Base-by-base conservation (phyloP, 2,329 filamentous ascomycete species). In the Geosmithia morbida region DNA sequence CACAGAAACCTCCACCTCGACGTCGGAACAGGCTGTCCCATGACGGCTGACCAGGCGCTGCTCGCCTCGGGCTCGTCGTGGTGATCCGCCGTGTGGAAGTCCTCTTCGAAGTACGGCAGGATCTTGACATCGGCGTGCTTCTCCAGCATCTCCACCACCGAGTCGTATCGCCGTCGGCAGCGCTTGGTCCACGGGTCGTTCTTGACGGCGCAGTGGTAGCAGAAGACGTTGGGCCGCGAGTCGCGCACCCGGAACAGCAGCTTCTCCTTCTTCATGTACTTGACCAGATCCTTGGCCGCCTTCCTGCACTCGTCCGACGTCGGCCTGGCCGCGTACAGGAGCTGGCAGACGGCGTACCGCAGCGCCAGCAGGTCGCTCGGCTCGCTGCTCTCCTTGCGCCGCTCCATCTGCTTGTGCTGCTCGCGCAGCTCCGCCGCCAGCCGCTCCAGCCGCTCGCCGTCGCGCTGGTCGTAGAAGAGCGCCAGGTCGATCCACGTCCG, bases 161-260 rank as follows among this genome's bases (percentile, higher is more conserved):
- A 55, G 14, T 66, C 62, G 52, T 70, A 70, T 46, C 64, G 59
- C 44, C 66, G 61, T 20, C 61, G 59, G 48, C 66, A 69, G 48
- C 67, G 60, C 52, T 66, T 68, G 14, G 62, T 66, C 62, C 61
- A 67, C 2, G 67, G 67, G n/a, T 66, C 62, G 7, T 67, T 61
- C 53, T 67, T 68, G 52, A 70, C 57, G 1, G 63, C 62, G 48
- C 66, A 67, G 48, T 70, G 67, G 47, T 66, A 68, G 52, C 67
- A 70, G 50, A 60, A 68, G 2, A 60, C 55, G 46, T 66, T 65
- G 4, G 64, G 58, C 22, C 63, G 61, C 5, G 62, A 53, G 46
- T 65, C 62, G 17, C 62, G 61, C 30, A 66, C 57, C 2, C 59
- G 55, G 45, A 59, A 66, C 2, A 68, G 56, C 5, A 63, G 57